Percentiles rank a stretch among this genome's conserved stretches.
Evolutionary conservation across 2,329 filamentous ascomycete genomes (phyloP).

Genomic region (Phyllosticta citrichinensis): DNA sequence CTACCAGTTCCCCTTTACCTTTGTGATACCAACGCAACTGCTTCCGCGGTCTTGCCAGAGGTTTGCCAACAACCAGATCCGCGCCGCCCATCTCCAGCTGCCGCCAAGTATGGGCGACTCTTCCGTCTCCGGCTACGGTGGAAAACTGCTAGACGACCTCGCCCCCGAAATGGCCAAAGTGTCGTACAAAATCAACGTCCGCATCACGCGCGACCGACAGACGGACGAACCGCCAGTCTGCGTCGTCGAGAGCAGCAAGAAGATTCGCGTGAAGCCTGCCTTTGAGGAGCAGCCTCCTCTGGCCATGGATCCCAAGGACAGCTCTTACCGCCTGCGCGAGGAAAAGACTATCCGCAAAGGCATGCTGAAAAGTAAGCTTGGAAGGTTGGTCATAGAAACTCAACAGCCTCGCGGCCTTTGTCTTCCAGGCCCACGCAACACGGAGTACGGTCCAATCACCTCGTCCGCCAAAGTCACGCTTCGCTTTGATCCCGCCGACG

Average conservation of each 20-base stretch:
- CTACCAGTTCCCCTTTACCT: constrained; percentile 54
- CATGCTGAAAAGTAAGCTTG: constrained; percentile 48
- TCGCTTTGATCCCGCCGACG: constrained; percentile 50
- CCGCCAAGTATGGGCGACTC: constrained; percentile 54
- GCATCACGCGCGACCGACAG: constrained; percentile 32
- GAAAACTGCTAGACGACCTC: constrained; percentile 48
- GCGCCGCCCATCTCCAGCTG: constrained; percentile 46
- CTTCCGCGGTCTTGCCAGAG: constrained; percentile 52
- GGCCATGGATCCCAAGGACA: constrained; percentile 35
- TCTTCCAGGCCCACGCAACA: constrained; percentile 33
- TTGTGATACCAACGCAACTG: constrained; percentile 51
- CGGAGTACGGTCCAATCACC: constrained; percentile 33
- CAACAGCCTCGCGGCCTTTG: constrained; percentile 48
- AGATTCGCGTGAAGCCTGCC: constrained; percentile 50
- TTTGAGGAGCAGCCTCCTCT: constrained; percentile 52
- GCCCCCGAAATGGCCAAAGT: constrained; percentile 54
- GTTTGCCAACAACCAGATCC: constrained; percentile 41
- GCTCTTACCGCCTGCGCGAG: constrained; percentile 43
- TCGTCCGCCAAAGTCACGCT: constrained; percentile 48
- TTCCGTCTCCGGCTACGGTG: constrained; percentile 41
- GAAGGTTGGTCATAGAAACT: constrained; percentile 47
- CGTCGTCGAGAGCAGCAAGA: constrained; percentile 42
- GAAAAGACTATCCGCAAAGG: constrained; percentile 53
- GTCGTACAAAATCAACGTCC: constrained; percentile 44
- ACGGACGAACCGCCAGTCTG: constrained; percentile 30